These are phyloP conservation scores for Apiotrichum porosum DNA, from an alignment of 1,284 basidiomycete species.

Conservation along the genomic window DNA sequence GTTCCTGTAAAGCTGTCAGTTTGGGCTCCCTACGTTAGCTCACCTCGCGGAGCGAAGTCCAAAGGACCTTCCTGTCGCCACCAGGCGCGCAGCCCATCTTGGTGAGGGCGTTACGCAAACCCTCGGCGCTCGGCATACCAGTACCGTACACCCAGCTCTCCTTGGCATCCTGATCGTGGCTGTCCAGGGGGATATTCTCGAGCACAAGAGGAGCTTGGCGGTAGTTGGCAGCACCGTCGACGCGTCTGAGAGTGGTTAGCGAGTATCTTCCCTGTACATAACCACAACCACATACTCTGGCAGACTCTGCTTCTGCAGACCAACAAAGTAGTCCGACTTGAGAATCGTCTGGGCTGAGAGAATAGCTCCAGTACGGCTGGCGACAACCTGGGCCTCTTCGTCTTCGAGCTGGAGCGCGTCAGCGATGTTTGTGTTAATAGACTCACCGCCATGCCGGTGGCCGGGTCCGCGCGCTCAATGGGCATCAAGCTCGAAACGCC, in stretches of 20 bases:
- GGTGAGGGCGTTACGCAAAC: constrained; percentile 69
- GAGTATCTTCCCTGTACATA: constrained; percentile 5
- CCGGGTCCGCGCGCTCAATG: constrained; percentile 67
- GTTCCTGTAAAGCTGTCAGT: constrained; percentile 57
- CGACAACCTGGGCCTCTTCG: constrained; percentile 78
- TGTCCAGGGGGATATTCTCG: constrained; percentile 3
- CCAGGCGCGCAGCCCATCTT: constrained; percentile 73
- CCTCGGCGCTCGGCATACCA: constrained; percentile 51
- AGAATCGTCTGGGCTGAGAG: constrained; percentile 70
- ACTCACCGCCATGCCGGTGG: constrained; percentile 67
- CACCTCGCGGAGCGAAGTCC: constrained; percentile 88
- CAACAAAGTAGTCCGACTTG: constrained; percentile 95
- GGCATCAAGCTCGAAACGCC: constrained; percentile 78
- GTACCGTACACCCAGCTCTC: constrained; percentile 78
- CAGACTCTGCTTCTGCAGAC: constrained; percentile 89
- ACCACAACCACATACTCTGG: constrained; percentile 62
- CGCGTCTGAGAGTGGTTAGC: constrained; percentile 72
- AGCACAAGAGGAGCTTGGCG: constrained; percentile 68
- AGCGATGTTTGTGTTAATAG: not conserved
- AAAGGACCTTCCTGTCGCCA: constrained; percentile 68
- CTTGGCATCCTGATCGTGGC: constrained; percentile 34
- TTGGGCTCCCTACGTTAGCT: not conserved
- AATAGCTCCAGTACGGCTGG: constrained; percentile 77
- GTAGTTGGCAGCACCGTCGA: constrained; percentile 91
- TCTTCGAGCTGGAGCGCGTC: constrained; percentile 55